Conservation (phyloP, 192 early-diverging fungal species). For the Geranomyces michiganensis region DNA sequence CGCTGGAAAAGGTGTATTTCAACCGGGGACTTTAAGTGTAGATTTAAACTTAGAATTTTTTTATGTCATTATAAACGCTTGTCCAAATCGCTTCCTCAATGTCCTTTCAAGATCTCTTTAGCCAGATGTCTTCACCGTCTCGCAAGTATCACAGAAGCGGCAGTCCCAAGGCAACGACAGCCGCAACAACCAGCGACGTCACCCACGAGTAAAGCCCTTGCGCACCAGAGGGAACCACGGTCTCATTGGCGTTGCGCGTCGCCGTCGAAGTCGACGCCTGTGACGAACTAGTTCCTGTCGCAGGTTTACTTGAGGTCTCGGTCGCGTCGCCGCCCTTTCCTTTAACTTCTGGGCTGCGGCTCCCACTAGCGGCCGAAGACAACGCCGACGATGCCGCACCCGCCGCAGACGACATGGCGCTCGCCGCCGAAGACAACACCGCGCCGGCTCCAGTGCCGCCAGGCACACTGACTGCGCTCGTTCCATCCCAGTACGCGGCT, state of each 20-base stretch:
- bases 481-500: neutral
- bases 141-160: constrained; percentile 20
- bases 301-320: no score
- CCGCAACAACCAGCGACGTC: constrained; percentile 1
- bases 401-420: neutral
- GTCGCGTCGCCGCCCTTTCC: no score
- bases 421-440: neutral
- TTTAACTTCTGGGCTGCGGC: neutral
- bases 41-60: no score
- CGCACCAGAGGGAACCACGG: neutral
- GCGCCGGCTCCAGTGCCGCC: neutral
- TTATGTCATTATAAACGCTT: no score
- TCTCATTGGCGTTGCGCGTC: neutral
- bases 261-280: neutral
- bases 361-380: neutral
- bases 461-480: neutral
- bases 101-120: no score
- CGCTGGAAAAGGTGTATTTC: constrained; percentile 67
- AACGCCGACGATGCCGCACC: neutral
- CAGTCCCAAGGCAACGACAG: constrained; percentile 10
- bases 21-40: constrained; percentile 80
- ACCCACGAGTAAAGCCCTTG: neutral
- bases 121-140: no score
- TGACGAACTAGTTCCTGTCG: neutral
- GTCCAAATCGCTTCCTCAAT: no score